Percentiles rank a stretch among this genome's conserved stretches.
These are phyloP conservation scores for Wolfiporia cocos DNA, from an alignment of 1,284 basidiomycete genomes.

Conservation along the genomic window DNA sequence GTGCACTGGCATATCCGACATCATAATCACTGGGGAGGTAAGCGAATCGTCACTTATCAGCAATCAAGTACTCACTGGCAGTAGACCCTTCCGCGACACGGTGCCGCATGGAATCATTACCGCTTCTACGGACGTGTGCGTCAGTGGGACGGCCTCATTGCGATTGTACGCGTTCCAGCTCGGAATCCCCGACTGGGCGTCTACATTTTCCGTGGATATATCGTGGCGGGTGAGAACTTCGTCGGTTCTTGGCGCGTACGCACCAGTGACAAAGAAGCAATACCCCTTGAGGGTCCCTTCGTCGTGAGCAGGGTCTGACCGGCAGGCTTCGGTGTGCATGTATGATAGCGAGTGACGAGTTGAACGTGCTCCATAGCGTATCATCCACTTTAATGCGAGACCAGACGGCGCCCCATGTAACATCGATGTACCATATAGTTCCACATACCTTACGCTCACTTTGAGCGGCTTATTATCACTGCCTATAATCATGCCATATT, in stretches of 20 bases:
- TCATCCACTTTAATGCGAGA: too few relatives aligned
- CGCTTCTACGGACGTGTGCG: constrained; percentile 59
- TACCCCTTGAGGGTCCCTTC: constrained; percentile 52
- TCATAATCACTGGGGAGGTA: constrained; percentile 51
- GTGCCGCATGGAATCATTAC: constrained; percentile 53
- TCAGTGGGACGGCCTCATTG: constrained; percentile 62
- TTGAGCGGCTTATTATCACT: too few relatives aligned
- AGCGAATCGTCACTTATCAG: constrained; percentile 6
- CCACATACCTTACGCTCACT: too few relatives aligned
- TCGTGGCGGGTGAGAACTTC: constrained; percentile 58
- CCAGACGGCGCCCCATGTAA: too few relatives aligned
- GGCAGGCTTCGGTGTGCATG: too few relatives aligned
- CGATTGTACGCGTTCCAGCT: constrained; percentile 47
- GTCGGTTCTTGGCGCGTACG: constrained; percentile 62
- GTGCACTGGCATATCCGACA: constrained; percentile 51
- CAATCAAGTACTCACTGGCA: too few relatives aligned
- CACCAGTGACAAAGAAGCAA: constrained; percentile 29
- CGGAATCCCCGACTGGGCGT: constrained; percentile 26
- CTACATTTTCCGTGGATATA: constrained; percentile 62
- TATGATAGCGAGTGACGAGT: too few relatives aligned
- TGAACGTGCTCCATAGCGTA: too few relatives aligned
- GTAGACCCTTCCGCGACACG: constrained; percentile 48
- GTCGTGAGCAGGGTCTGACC: constrained; percentile 14
- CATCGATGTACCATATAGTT: too few relatives aligned
- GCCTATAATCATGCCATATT: too few relatives aligned